These are phyloP conservation scores for Penicillium argentinense DNA, from an alignment of 495 filamentous ascomycete species.

Conservation along the genomic window DNA sequence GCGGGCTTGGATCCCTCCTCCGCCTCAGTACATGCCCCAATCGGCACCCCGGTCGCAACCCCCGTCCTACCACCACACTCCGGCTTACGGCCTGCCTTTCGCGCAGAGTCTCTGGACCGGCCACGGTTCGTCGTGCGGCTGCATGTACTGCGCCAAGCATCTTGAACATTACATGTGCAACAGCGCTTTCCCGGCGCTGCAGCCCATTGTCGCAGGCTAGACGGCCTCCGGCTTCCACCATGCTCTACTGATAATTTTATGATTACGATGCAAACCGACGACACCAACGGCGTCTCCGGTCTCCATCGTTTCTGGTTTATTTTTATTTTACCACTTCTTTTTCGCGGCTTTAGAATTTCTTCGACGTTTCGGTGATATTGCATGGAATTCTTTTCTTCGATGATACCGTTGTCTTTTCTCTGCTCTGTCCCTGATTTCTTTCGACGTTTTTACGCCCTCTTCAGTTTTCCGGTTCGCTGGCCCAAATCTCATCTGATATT, in stretches of 20 bases:
- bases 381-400: constrained; percentile 35
- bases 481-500: constrained; percentile 23
- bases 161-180: constrained; percentile 64
- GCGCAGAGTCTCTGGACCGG: constrained; percentile 59
- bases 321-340: constrained; percentile 3
- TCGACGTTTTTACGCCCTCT: constrained; percentile 32
- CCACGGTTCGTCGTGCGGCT: constrained; percentile 65
- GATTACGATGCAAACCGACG: constrained; percentile 18
- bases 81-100: constrained; percentile 55
- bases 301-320: neutral
- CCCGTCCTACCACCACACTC: constrained; percentile 52
- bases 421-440: constrained; percentile 18
- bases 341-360: constrained; percentile 29
- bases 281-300: constrained; percentile 7
- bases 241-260: constrained; percentile 18
- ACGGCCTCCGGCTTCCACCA: neutral
- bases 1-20: constrained; percentile 41
- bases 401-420: constrained; percentile 37
- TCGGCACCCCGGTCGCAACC: constrained; percentile 44
- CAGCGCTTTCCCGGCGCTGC: constrained; percentile 57
- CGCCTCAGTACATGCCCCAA: constrained; percentile 50
- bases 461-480: constrained; percentile 22
- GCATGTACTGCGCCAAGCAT: constrained; percentile 64
- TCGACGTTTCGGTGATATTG: constrained; percentile 27
- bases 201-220: constrained; percentile 51